Base-by-base conservation (phyloP, 805 yeast genomes). In the Candida glaebosa region DNA sequence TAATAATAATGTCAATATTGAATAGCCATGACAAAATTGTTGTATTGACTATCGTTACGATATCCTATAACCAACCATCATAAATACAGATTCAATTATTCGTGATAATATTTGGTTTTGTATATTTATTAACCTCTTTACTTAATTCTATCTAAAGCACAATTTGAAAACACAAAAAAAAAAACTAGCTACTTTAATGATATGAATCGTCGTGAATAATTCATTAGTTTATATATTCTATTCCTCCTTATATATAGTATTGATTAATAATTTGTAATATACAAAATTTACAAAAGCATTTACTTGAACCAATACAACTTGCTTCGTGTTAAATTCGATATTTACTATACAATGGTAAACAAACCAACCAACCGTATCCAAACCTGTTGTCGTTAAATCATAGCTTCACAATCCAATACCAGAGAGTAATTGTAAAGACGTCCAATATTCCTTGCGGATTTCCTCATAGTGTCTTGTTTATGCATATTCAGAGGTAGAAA, bases 401-500 rank as follows among this genome's bases (percentile, higher is more conserved):
- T 24, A 28, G 31, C 16, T 28, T 28, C 14, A 28, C 31, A 28
- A 28, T 28, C 16, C 31, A 10, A 28, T 28, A 28, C 31, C 31
- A 28, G 31, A 28, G 14, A 28, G 31, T 28, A 28, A 28, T 28
- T 28, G 31, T 28, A 28, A 28, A 28, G 5, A 7, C 16, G 31
- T 28, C 16, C 31, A n/a, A 6, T 6, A 28, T 6, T 12, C 14
- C 16, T 10, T 5, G 9, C 16, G 16, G 14, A 10, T 28, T 28
- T 28, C 31, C 12, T 31, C 6, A 14, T 14, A 6, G 5, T 8
- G 20, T 7, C 12, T 16, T 12, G 22, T n/a, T 46, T 45, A 67
- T 12, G 58, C 67, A 47, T 50, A 66, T 18, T 67, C 61, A 41
- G 50, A 67, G 37, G 64, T 60, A 4, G 72, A 72, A 44, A 63